Base-by-base conservation (phyloP, 164 flowering plant genomes). In the Sedum album region DNA sequence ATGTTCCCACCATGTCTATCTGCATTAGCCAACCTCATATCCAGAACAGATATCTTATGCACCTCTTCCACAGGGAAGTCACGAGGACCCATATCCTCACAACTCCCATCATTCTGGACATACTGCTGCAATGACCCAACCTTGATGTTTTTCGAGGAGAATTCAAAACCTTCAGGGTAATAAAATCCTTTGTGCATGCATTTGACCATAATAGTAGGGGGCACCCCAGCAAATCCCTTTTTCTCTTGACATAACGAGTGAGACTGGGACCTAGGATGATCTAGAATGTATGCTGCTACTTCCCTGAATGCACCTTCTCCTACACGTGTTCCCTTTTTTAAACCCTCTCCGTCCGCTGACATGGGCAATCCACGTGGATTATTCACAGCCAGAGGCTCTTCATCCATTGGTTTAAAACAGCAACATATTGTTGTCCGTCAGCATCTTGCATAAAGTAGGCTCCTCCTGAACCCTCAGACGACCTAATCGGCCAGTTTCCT, bases 1-100 rank as follows among this genome's bases (percentile, higher is more conserved):
- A 81, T 78, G 69, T 81, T 81, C 71, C 83, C 83, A 68, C 78
- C 81, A 75, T 81, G 82, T 48, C 84, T 73, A 75, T 79, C 82
- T 39, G 80, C 74, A 68, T 81, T 81, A 7, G 82, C 82, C 75
- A 81, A 74, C 69, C 84, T 73, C 39, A 81, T 79, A 67, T 81
- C 84, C 76, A 81, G 41, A 61, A 81, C 79, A 31, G 81, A 65
- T 26, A 81, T 79, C 72, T 77, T 81, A 68, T 79, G 84, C 15
- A 81, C 82, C 72, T 79, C 82, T 35, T 77, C 66, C 53, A 81
- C 72, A 7, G 82, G 82, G 39, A 79, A 81, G 46, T 68, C 78
- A 60, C 77, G 66, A 46, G 78, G 80, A 26, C 82, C 82, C 76
- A 77, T 71, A 44, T 81, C 84, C 69, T 81, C 82, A 71, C 82